Evolutionary conservation across 2,329 filamentous ascomycete genomes (phyloP).

Genomic region (Aureobasidium sp.): DNA sequence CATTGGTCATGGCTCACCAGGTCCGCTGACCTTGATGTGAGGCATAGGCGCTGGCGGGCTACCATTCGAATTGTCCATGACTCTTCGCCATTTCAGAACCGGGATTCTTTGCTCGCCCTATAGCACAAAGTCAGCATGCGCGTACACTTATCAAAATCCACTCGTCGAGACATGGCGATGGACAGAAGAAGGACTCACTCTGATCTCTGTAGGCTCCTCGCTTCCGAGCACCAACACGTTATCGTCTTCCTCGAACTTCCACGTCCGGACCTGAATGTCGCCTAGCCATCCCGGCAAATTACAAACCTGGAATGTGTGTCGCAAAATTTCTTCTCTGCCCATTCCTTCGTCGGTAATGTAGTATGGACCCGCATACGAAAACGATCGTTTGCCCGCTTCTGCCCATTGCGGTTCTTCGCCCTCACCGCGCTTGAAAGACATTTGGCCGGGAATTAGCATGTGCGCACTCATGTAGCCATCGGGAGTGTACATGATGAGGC

Average conservation of each 20-base stretch:
- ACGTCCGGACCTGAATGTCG: conserved; percentile 31
- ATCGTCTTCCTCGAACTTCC: conserved; percentile 33
- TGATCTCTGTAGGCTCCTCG: conserved; percentile 33
- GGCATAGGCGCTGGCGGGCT: conserved; percentile 30
- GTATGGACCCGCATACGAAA: conserved; percentile 32
- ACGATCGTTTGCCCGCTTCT: conserved; percentile 32
- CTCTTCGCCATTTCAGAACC: conserved; percentile 31
- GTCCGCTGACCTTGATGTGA: conserved; percentile 33
- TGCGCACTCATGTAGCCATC: conserved; percentile 31
- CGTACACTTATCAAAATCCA: not conserved
- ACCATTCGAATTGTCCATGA: conserved; percentile 26
- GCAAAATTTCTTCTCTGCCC: conserved; percentile 28
- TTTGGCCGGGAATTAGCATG: conserved; percentile 26
- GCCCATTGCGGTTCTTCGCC: conserved; percentile 34
- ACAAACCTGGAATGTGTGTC: conserved; percentile 33
- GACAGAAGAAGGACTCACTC: conserved; percentile 21
- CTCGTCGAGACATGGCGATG: not conserved
- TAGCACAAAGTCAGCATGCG: not conserved
- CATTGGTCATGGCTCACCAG: conserved; percentile 29
- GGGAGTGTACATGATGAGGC: conserved; percentile 29
- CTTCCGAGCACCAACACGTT: conserved; percentile 32
- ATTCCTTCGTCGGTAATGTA: conserved; percentile 31
- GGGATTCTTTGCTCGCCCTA: conserved; percentile 32
- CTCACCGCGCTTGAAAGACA: conserved; percentile 30
- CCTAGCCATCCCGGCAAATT: conserved; percentile 34